phyloP scores from a whole-genome alignment of 192 early-diverging fungal genomes.

The Helicostylum pulchrum region DNA sequence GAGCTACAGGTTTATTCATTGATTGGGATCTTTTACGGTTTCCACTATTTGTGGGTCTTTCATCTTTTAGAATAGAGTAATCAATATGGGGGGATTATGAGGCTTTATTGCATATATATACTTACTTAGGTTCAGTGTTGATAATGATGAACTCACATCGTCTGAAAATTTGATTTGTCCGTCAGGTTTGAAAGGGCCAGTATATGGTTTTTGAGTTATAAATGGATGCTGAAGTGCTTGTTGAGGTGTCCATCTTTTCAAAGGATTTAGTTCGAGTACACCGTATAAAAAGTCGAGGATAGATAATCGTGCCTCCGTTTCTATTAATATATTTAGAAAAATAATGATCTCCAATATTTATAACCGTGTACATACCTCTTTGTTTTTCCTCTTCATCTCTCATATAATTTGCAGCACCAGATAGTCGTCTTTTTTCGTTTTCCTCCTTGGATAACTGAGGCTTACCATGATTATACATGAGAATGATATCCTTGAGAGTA shows the following conservation, averaged over 20 bases:
- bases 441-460: constrained; percentile 3
- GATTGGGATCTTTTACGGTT: background rate
- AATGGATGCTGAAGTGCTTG: constrained; percentile 95
- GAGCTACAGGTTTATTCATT: constrained; percentile 11
- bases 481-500: constrained; percentile 9
- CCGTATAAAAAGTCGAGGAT: constrained; percentile 92
- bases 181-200: constrained; percentile 63
- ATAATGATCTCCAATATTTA: background rate
- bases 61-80: too few relatives aligned
- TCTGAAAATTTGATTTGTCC: background rate
- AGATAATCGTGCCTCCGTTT: constrained; percentile 63
- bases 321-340: constrained; percentile 50
- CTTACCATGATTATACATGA: constrained; percentile 4
- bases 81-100: too few relatives aligned
- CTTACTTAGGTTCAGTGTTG: too few relatives aligned
- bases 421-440: background rate
- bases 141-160: too few relatives aligned
- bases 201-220: constrained; percentile 82
- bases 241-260: constrained; percentile 94
- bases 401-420: background rate
- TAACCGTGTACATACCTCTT: background rate
- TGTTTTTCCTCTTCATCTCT: constrained; percentile 3
- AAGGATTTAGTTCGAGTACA: constrained; percentile 83
- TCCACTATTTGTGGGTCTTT: background rate
- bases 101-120: too few relatives aligned